phyloP scores from a whole-genome alignment of 176 grass and related monocot genomes.

The Eragrostis curvula region DNA sequence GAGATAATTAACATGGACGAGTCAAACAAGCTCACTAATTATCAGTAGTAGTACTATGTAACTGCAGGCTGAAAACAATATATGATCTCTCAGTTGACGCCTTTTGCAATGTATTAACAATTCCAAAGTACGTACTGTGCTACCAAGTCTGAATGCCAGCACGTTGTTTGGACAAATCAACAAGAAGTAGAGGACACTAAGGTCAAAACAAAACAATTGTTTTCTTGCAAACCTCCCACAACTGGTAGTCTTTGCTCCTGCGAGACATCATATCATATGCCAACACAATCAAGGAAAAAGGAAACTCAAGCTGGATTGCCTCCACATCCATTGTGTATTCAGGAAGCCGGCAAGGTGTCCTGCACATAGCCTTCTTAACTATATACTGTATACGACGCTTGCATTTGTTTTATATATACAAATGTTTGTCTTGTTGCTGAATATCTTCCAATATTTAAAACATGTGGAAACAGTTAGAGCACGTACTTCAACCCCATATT shows the following conservation, averaged over 20 bases:
- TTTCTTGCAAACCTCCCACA: not conserved
- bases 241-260: not conserved
- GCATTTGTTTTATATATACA: slow-evolving; percentile 11
- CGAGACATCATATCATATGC: slow-evolving; percentile 17
- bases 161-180: slow-evolving; percentile 35
- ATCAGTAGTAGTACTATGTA: not conserved
- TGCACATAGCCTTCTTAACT: slow-evolving; percentile 20
- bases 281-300: not conserved
- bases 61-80: not conserved
- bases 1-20: not conserved
- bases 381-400: slow-evolving; percentile 11
- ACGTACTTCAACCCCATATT: slow-evolving; percentile 34
- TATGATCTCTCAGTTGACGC: not conserved
- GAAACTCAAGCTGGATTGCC: not conserved
- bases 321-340: not conserved
- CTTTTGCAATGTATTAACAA: not conserved
- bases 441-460: slow-evolving; percentile 15
- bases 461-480: slow-evolving; percentile 29
- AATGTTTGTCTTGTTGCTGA: slow-evolving; percentile 9
- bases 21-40: slow-evolving; percentile 22
- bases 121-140: not conserved
- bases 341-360: slow-evolving; percentile 28
- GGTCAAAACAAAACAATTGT: slow-evolving; percentile 4
- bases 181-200: slow-evolving; percentile 15
- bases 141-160: not conserved